A percentile compares a stretch with the other conserved stretches of the same genome.
Conservation (phyloP, 2,329 filamentous ascomycete genomes). For the Juglanconis juglandina region DNA sequence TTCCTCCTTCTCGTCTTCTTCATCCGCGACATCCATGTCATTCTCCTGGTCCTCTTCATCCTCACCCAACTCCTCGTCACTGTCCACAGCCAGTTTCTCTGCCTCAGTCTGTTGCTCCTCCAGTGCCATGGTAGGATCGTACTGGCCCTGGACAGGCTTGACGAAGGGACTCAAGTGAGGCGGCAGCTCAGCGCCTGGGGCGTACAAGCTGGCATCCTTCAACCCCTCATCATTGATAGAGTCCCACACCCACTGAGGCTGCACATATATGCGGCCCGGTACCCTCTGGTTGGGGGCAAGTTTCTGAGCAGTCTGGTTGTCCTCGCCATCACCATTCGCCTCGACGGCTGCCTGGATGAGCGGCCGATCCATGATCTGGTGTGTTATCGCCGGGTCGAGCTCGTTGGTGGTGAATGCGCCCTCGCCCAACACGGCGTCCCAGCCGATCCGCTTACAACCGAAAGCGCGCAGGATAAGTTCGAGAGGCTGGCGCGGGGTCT, state of each 20-base stretch:
- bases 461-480: constrained; percentile 93
- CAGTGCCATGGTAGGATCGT: constrained; percentile 83
- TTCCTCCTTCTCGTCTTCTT: constrained; percentile 43
- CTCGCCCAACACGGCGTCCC: constrained; percentile 86
- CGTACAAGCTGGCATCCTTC: constrained; percentile 81
- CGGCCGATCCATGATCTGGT: constrained; percentile 93
- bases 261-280: constrained; percentile 87
- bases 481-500: constrained; percentile 83
- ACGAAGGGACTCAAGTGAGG: constrained; percentile 97
- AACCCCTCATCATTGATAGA: constrained; percentile 89
- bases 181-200: constrained; percentile 82
- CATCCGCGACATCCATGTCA: constrained; percentile 46
- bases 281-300: constrained; percentile 66
- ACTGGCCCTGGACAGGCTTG: constrained; percentile 78
- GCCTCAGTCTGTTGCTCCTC: constrained; percentile 85
- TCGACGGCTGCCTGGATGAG: constrained; percentile 59
- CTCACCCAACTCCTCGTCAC: constrained; percentile 44
- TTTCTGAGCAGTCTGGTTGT: constrained; percentile 61
- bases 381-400: constrained; percentile 82
- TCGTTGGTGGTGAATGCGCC: constrained; percentile 91
- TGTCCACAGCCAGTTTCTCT: constrained; percentile 66
- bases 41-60: constrained; percentile 40
- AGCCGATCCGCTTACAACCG: constrained; percentile 92
- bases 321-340: constrained; percentile 48
- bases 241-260: constrained; percentile 99